Percentiles rank a stretch among this genome's conserved stretches.
Conservation (phyloP, 345 rosid genomes). For the Corchorus capsularis region DNA sequence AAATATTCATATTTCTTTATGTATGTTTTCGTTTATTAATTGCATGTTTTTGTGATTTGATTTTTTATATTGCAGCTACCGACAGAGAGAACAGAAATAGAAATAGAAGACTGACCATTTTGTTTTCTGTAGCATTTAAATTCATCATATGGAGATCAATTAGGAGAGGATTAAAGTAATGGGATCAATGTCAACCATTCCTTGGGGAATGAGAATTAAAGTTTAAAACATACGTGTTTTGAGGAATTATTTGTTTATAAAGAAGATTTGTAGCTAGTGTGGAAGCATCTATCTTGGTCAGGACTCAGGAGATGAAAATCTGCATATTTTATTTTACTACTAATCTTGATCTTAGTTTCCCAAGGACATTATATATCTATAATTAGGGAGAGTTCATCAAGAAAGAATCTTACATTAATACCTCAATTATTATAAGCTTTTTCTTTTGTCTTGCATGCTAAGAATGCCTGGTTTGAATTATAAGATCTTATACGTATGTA, state of each 20-base stretch:
- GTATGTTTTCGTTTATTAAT: slow-evolving; percentile 1
- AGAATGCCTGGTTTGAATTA: not conserved
- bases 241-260: slow-evolving; percentile 14
- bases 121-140: slow-evolving; percentile 26
- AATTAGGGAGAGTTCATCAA: slow-evolving; percentile 22
- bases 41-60: slow-evolving; percentile 19
- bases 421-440: slow-evolving; percentile 8
- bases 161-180: slow-evolving; percentile 25
- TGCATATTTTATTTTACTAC: not conserved
- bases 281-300: slow-evolving; percentile 34
- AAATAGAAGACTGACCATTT: slow-evolving; percentile 31
- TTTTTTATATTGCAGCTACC: slow-evolving; percentile 9
- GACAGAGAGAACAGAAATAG: slow-evolving; percentile 26
- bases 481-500: no score
- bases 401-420: slow-evolving; percentile 40
- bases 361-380: slow-evolving; percentile 14
- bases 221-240: slow-evolving; percentile 27
- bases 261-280: not conserved
- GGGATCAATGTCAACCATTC: slow-evolving; percentile 41
- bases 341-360: slow-evolving; percentile 23
- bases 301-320: slow-evolving; percentile 16
- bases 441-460: not conserved
- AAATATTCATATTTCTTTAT: slow-evolving; percentile 12
- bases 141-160: slow-evolving; percentile 16
- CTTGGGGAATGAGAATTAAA: slow-evolving; percentile 37